These are phyloP conservation scores for Rosa chinensis DNA, from an alignment of 306 rosid genomes.

Conservation along the genomic window DNA sequence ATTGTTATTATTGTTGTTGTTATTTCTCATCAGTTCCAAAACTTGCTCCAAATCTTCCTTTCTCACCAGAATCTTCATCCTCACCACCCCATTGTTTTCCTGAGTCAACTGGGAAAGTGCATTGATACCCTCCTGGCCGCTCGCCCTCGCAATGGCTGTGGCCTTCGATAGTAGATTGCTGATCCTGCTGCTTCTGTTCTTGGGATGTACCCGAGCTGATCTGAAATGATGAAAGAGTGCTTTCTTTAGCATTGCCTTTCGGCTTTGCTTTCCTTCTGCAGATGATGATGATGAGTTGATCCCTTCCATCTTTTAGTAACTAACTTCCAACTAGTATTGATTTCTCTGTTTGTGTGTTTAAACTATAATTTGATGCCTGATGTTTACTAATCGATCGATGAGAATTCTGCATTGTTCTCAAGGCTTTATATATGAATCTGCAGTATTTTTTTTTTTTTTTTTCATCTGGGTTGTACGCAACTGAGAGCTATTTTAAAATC, in stretches of 20 bases:
- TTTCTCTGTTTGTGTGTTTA: not conserved
- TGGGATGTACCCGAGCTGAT: conserved; percentile 14
- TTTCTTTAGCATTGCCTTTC: conserved; percentile 27
- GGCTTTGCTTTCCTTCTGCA: conserved; percentile 4
- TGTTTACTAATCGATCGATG: not conserved
- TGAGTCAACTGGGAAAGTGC: conserved; percentile 36
- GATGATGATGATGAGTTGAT: conserved; percentile 12
- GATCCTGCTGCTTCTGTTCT: conserved; percentile 14
- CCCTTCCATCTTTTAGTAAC: conserved; percentile 30
- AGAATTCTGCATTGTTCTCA: not conserved
- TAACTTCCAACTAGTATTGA: not conserved
- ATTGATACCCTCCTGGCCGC: not conserved
- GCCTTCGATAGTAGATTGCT: conserved; percentile 28
- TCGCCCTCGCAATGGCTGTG: conserved; percentile 13
- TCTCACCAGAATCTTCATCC: conserved; percentile 53
- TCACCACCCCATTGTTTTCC: conserved; percentile 45
- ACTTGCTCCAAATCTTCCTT: conserved; percentile 48
- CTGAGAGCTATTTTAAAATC: not conserved
- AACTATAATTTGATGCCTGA: not conserved
- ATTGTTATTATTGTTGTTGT: not conserved
- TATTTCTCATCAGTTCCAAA: conserved; percentile 31
- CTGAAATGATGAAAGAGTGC: conserved; percentile 19
- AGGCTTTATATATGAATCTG: conserved; percentile 16
- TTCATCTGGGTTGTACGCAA: not conserved
- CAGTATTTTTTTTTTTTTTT: not conserved